Evolutionary conservation across 495 filamentous ascomycete genomes (phyloP), one percentile per base, ranked within the genome.

Genomic region (Hapsidospora chrysogenum): DNA sequence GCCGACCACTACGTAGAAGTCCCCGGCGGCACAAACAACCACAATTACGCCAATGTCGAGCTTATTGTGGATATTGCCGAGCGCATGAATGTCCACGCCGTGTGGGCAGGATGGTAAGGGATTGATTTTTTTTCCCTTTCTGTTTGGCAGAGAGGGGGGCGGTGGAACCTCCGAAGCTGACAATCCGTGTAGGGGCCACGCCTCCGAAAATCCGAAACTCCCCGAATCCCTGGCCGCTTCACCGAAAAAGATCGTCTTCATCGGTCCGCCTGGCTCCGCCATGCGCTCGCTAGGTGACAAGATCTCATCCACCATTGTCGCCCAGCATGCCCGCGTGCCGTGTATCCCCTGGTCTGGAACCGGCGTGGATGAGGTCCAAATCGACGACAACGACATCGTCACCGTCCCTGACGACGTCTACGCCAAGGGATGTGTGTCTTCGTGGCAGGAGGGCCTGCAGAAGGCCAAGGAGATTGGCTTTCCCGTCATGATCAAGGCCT

Each of bases 1-100:
- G 89, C 89, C 2, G 89, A 99, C 55, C 82, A 93, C 69, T 99
- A 99, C 53, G 89, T 96, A 41, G 89, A 99, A 64, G 85, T 92
- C 32, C 89, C 89, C n/a, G 89, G 89, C 46, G 89, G 89, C 48
- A 99, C 92, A 30, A 99, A 99, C 63, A 99, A 99, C 68, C 95
- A 99, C 74, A 99, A 99, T 62, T 99, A 99, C 55, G 89, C 89
- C 53, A 99, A 99, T 60, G 89, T 99, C 31, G 89, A 99, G 64
- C 66, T 99, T 47, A 96, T 99, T 55, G 89, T 99, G 39, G 89
- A 99, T 65, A 73, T 99, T 52, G 89, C 89, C n/a, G 89, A 99
- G 65, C 82, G 89, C 22, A 95, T 94, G 84, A 73, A 80, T 41
- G 89, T 96, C 29, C 89, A 99, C 47, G 89, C 89, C 39, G 89